Base-by-base conservation (phyloP, 345 rosid genomes). In the Isatis tinctoria region DNA sequence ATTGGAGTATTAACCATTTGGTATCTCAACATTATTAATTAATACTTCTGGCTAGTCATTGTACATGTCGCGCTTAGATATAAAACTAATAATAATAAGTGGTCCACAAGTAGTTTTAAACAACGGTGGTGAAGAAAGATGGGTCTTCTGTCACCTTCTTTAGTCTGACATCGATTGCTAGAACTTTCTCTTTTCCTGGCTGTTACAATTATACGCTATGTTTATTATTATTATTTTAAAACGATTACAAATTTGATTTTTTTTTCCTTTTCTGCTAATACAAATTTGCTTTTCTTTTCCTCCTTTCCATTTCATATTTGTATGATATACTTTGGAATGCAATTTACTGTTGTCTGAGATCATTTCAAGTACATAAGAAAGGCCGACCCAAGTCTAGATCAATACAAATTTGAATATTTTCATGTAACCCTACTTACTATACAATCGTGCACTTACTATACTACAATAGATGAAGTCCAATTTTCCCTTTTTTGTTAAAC, bases 61-160 rank as follows among this genome's bases (percentile, higher is more conserved):
- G 1, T 33, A n/a, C 1, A 44, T n/a, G 16, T 45, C 14, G 28
- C 10, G 24, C 3, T 64, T 64, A 40, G 26, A 33, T 32, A 65
- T 62, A 52, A 72, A 47, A 72, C 16, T 18, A 53, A n/a, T 5
- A 53, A 53, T 30, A 30, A 22, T 22, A 53, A 53, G 70, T 73
- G 70, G 77, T 72, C 76, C 69, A 51, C 9, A 62, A 51, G 13
- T 35, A 54, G 28, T 64, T 64, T 33, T 47, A 65, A 44, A 56
- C 65, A 44, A 73, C 48, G 57, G 65, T 66, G 33, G 58, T 41
- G 64, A 17, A 41, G 56, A 44, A 73, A 33, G 71, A 73, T 65
- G 71, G 44, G 43, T 54, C 71, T 64, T 17, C 22, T 61, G 10
- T 61, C 53, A 24, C 49, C 18, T 27, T 41, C 52, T 72, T 5